Conservation (phyloP, 1,284 basidiomycete genomes). For the Cryptococcus sp. region DNA sequence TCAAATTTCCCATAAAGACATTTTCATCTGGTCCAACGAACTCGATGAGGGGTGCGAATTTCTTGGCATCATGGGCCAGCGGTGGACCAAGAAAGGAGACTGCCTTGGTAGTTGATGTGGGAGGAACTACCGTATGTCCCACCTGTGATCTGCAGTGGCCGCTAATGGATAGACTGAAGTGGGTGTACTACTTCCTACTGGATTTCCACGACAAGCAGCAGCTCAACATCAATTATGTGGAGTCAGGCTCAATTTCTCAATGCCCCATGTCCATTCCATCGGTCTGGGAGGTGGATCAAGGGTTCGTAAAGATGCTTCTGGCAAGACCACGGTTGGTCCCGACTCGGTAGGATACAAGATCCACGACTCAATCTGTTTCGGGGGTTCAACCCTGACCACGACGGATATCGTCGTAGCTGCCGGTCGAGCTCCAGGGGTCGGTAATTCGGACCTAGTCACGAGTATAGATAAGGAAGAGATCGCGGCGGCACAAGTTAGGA, state of each 20-base stretch:
- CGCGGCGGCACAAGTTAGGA: constrained; percentile 44
- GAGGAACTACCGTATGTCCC: constrained; percentile 52
- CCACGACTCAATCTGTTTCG: constrained; percentile 53
- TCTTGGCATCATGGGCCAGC: constrained; percentile 50
- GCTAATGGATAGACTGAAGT: constrained; percentile 15
- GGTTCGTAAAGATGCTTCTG: constrained; percentile 21
- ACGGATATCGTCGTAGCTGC: constrained; percentile 55
- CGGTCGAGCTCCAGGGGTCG: constrained; percentile 43
- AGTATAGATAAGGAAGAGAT: constrained; percentile 36
- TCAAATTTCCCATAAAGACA: constrained; percentile 59
- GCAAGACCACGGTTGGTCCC: constrained; percentile 53
- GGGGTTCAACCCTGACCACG: constrained; percentile 54
- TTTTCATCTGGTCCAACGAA: constrained; percentile 61
- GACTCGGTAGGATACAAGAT: constrained; percentile 58
- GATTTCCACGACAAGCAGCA: constrained; percentile 38
- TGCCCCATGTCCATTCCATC: constrained; percentile 34
- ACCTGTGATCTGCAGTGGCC: background rate
- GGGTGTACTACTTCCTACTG: constrained; percentile 25
- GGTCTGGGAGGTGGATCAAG: constrained; percentile 39
- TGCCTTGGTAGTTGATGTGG: constrained; percentile 58
- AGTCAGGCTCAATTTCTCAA: constrained; percentile 34
- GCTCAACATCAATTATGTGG: constrained; percentile 28
- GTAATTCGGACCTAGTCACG: constrained; percentile 43
- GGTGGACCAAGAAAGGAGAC: constrained; percentile 45
- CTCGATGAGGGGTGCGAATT: constrained; percentile 60